These are phyloP conservation scores for Skeletonema potamos DNA, from an alignment of 108 stramenopile species.

Conservation along the genomic window DNA sequence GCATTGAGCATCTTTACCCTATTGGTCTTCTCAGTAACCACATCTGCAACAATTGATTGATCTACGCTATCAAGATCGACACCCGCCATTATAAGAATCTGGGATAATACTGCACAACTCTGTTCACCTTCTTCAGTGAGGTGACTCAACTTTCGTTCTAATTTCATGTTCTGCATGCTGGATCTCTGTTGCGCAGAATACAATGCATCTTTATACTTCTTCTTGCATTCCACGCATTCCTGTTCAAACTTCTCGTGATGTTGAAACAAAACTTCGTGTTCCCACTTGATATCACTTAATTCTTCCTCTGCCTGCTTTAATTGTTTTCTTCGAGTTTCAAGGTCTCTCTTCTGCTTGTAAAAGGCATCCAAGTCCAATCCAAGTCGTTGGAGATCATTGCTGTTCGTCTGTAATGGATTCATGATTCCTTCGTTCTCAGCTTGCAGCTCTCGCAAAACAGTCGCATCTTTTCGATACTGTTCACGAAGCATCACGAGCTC, in stretches of 20 bases:
- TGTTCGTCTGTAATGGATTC: constrained; percentile 23
- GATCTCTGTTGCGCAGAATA: constrained; percentile 70
- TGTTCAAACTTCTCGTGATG: constrained; percentile 18
- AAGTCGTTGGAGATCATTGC: constrained; percentile 10
- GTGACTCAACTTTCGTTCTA: constrained; percentile 71
- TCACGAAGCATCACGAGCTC: constrained; percentile 27
- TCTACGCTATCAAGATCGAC: constrained; percentile 50
- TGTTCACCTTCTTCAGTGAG: constrained; percentile 52
- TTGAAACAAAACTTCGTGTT: constrained; percentile 48
- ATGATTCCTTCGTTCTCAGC: constrained; percentile 27
- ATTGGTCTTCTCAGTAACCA: constrained; percentile 23
- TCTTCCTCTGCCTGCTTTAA: constrained; percentile 26
- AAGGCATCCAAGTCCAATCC: constrained; percentile 12
- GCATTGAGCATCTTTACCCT: constrained; percentile 14
- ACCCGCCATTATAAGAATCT: constrained; percentile 66
- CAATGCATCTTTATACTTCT: constrained; percentile 29
- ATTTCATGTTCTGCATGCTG: constrained; percentile 70
- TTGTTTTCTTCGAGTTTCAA: constrained; percentile 25
- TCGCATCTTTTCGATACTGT: constrained; percentile 27
- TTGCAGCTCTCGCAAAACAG: constrained; percentile 16
- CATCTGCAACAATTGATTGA: constrained; percentile 24
- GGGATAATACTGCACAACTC: constrained; percentile 59
- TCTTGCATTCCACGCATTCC: constrained; percentile 27
- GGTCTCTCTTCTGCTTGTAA: constrained; percentile 22
- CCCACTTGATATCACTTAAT: constrained; percentile 41